Conservation (phyloP, 2,329 filamentous ascomycete genomes). For the Aspergillus sp. region DNA sequence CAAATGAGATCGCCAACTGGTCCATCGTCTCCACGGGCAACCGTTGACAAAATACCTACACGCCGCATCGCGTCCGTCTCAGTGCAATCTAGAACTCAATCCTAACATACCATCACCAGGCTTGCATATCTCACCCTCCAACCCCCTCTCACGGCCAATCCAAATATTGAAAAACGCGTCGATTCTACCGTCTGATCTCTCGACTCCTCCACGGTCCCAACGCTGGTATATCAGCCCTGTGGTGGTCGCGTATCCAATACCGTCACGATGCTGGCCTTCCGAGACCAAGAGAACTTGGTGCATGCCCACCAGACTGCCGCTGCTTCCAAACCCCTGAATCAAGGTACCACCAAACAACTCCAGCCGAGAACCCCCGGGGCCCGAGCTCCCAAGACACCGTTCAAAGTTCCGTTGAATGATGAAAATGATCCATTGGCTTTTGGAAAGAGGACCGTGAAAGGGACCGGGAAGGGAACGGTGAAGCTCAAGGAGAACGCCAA, state of each 20-base stretch:
- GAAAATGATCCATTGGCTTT: conserved; percentile 69
- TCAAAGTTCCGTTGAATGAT: conserved; percentile 74
- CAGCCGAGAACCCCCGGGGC: conserved; percentile 76
- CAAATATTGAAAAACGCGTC: conserved; percentile 2
- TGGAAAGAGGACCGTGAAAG: conserved; percentile 59
- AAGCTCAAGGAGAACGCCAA: conserved; percentile 58
- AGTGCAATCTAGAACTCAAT: background rate
- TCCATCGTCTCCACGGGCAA: conserved; percentile 39
- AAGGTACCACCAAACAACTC: conserved; percentile 56
- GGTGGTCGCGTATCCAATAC: conserved; percentile 7
- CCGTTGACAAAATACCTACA: conserved; percentile 24
- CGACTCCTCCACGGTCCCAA: background rate
- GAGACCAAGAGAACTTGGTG: conserved; percentile 85
- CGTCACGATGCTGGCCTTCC: conserved; percentile 67
- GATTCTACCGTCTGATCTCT: conserved; percentile 1
- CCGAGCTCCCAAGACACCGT: conserved; percentile 76
- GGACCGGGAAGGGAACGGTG: conserved; percentile 53
- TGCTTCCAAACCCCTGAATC: conserved; percentile 69
- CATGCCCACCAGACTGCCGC: conserved; percentile 70
- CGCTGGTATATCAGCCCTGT: conserved; percentile 18
- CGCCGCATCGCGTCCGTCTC: conserved; percentile 11
- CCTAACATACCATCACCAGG: background rate
- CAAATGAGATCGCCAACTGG: background rate
- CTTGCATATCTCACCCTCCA: background rate
- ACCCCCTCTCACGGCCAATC: conserved; percentile 1